Percentiles rank a stretch among this genome's conserved stretches.
Conservation (phyloP, 2,329 filamentous ascomycete species). For the Thermoascus crustaceus region DNA sequence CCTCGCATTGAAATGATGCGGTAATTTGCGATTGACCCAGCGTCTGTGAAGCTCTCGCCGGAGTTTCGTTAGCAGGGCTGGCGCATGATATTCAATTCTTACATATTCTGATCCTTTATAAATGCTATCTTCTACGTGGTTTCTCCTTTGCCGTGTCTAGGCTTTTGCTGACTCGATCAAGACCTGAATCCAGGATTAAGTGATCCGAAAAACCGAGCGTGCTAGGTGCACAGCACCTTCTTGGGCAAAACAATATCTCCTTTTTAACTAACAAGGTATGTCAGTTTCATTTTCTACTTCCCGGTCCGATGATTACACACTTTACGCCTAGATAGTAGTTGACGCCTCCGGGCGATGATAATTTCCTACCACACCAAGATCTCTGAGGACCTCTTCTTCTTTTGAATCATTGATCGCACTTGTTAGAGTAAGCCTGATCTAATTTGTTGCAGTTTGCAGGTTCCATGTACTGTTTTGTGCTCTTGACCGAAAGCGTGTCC, state of each 20-base stretch:
- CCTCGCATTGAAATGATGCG: slow-evolving; percentile 59
- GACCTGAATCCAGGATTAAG: too few species aligned
- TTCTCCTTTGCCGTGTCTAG: neutral
- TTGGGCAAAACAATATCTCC: neutral
- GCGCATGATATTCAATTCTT: slow-evolving; percentile 90
- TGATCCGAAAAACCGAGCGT: too few species aligned
- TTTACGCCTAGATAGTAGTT: slow-evolving; percentile 61
- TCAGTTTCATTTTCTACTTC: slow-evolving; percentile 9
- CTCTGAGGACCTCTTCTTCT: slow-evolving; percentile 47
- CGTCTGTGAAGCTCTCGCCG: slow-evolving; percentile 80
- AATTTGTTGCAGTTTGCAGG: slow-evolving; percentile 7
- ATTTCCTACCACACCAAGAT: slow-evolving; percentile 57
- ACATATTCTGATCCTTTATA: slow-evolving; percentile 84
- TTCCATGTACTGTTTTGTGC: slow-evolving; percentile 3
- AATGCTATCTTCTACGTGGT: neutral
- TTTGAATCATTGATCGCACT: slow-evolving; percentile 11
- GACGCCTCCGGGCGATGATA: slow-evolving; percentile 52
- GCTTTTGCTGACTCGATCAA: slow-evolving; percentile 16
- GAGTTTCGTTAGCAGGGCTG: slow-evolving; percentile 67
- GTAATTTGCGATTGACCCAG: slow-evolving; percentile 99
- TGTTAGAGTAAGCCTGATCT: slow-evolving; percentile 15
- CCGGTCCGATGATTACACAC: slow-evolving; percentile 58
- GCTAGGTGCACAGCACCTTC: too few species aligned
- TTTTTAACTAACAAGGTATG: slow-evolving; percentile 16
- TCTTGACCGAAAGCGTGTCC: too few species aligned